Base-by-base conservation (phyloP, 345 rosid genomes). In the Mangifera indica region DNA sequence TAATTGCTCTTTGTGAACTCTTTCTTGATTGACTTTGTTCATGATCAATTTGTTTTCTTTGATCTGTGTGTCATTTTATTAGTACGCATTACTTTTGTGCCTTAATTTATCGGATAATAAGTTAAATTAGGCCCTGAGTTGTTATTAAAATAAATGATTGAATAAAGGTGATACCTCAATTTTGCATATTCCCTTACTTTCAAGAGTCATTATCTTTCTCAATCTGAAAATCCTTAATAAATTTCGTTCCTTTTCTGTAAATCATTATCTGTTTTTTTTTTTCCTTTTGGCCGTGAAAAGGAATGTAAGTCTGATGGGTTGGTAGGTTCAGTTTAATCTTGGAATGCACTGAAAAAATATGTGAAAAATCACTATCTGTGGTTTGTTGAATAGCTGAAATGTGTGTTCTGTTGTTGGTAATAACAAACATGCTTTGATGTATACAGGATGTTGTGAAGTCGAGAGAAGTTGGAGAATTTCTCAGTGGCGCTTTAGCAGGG, bases 401-500 rank as follows among this genome's bases (percentile, higher is more conserved):
- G 44, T 24, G 40, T 29, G 49, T 72, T 57, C 67, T 73, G 32
- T 74, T 15, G 48, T 57, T 14, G 17, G 72, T 78, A 69, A 77
- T 62, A 26, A 72, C 74, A 44, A 49, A 18, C 62, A 13, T 24
- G 59, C 13, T 79, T 60, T 62, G n/a, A 66, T 72, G 60, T 78
- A 68, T 79, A 78, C 85, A 89, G 98, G 88, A 74, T 80, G 78
- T 85, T 72, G 67, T 85, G 77, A 87, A 73, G 78, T 80, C 85
- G 61, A 89, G 96, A 74, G 99, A 89, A 89, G 93, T 80, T 37
- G 82, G 93, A 34, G 99, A 96, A 80, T 96, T 96, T 84, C 87
- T 93, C 52, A 96, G 99, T 71, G 98, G 97, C 65, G 99, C 99
- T 76, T 79, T 93, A 74, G 97, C 99, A 0, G 99, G 99, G 65